Percentiles rank a stretch among this genome's conserved stretches.
These are phyloP conservation scores for Thermothielavioides terrestris DNA, from an alignment of 495 filamentous ascomycete species.

Conservation along the genomic window DNA sequence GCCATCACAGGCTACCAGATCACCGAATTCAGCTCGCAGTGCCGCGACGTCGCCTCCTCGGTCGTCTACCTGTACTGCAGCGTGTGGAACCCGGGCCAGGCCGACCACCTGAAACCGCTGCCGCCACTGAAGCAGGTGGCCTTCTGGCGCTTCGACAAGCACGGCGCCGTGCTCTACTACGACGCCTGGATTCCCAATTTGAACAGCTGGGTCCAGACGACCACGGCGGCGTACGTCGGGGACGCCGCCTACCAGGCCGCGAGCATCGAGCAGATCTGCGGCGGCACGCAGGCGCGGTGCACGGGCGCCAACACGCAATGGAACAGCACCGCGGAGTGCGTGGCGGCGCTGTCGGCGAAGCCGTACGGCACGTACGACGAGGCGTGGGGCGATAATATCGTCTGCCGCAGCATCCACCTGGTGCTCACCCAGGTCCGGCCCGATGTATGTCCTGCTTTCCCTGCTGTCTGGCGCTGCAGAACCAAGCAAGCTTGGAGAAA, in stretches of 20 bases:
- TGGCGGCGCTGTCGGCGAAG: slow-evolving; percentile 19
- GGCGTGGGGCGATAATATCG: slow-evolving; percentile 35
- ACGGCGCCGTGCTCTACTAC: slow-evolving; percentile 29
- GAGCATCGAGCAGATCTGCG: slow-evolving; percentile 26
- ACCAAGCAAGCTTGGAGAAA: no score
- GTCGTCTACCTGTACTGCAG: slow-evolving; percentile 31
- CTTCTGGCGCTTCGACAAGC: slow-evolving; percentile 29
- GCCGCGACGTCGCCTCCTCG: slow-evolving; percentile 25
- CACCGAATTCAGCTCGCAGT: slow-evolving; percentile 28
- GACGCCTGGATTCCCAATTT: slow-evolving; percentile 33
- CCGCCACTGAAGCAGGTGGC: slow-evolving; percentile 30
- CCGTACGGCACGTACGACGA: slow-evolving; percentile 31
- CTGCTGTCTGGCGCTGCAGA: no score
- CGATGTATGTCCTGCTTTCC: slow-evolving; percentile 21
- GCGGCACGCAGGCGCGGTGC: slow-evolving; percentile 23
- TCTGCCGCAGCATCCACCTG: slow-evolving; percentile 31
- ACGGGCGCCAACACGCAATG: slow-evolving; percentile 28
- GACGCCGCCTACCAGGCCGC: slow-evolving; percentile 17
- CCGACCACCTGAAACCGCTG: slow-evolving; percentile 20
- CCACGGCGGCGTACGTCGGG: slow-evolving; percentile 12
- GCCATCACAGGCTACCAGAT: slow-evolving; percentile 28
- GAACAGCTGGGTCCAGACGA: slow-evolving; percentile 21
- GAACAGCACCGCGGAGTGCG: slow-evolving; percentile 21
- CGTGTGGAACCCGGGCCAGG: slow-evolving; percentile 20
- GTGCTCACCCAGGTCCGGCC: slow-evolving; percentile 31